A percentile compares a stretch with the other conserved stretches of the same genome.
phyloP scores from a whole-genome alignment of 1,284 basidiomycete genomes.

The Blastosporella zonata region DNA sequence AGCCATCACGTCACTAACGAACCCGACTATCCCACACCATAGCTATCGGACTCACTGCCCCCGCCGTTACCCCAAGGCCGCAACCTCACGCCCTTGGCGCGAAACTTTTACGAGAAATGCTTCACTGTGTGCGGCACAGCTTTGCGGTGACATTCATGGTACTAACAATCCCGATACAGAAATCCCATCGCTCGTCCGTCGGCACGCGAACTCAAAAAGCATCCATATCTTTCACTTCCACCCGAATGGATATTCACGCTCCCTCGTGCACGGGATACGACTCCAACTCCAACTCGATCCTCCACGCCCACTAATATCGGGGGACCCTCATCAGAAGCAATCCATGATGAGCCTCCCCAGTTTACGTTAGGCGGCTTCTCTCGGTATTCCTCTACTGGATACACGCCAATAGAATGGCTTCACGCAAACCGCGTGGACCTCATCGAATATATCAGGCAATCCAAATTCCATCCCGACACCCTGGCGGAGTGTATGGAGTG shows the following conservation, averaged over 20 bases:
- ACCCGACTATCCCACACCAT: background rate
- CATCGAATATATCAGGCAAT: constrained; percentile 7
- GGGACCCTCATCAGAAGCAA: background rate
- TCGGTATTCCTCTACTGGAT: constrained; percentile 10
- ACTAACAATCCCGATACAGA: constrained; percentile 7
- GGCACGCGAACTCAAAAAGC: constrained; percentile 9
- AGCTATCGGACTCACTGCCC: constrained; percentile 67
- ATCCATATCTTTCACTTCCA: constrained; percentile 13
- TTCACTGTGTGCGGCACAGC: constrained; percentile 60
- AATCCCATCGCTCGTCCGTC: constrained; percentile 19
- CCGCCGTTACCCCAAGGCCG: constrained; percentile 76
- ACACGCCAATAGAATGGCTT: constrained; percentile 11
- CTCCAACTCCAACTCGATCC: background rate
- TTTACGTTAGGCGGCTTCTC: constrained; percentile 5
- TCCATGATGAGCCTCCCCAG: background rate
- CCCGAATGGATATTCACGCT: constrained; percentile 13
- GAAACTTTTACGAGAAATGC: constrained; percentile 75
- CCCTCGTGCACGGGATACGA: background rate
- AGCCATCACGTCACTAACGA: background rate
- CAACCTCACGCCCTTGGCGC: constrained; percentile 53
- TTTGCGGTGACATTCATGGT: background rate
- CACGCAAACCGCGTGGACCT: constrained; percentile 11
- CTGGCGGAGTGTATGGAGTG: constrained; percentile 6
- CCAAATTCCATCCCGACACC: background rate
- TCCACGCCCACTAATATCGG: background rate